Conservation (phyloP, 75 land plant species). For the Sequoia sempervirens region DNA sequence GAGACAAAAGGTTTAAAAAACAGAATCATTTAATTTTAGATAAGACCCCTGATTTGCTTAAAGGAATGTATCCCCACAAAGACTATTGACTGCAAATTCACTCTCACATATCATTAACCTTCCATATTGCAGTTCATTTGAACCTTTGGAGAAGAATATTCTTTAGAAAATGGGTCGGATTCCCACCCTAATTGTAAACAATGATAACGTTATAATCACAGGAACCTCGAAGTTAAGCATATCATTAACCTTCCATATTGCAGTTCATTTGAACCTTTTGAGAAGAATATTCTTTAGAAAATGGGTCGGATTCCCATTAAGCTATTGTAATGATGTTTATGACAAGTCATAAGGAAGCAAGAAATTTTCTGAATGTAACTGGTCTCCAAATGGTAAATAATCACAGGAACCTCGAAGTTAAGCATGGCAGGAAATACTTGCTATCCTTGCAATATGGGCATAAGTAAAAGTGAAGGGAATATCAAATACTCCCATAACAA, state of each 20-base stretch:
- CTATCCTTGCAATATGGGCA: not conserved
- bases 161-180: not conserved
- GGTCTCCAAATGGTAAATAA: not conserved
- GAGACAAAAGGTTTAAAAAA: not conserved
- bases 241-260: not conserved
- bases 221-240: too few relatives aligned
- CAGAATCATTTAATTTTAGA: not conserved
- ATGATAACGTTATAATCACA: too few relatives aligned
- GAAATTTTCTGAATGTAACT: not conserved
- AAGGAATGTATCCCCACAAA: not conserved
- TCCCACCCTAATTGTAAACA: not conserved
- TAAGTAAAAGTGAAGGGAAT: not conserved
- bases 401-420: not conserved
- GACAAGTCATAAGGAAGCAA: not conserved
- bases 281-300: not conserved
- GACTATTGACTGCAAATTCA: not conserved
- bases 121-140: not conserved
- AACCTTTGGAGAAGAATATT: not conserved
- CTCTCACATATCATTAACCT: not conserved
- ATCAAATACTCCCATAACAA: not conserved
- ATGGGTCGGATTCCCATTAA: not conserved
- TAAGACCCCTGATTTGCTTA: not conserved
- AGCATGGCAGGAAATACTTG: not conserved
- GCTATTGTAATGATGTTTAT: not conserved
- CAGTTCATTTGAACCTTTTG: not conserved